Evolutionary conservation across 495 filamentous ascomycete genomes (phyloP).

Genomic region (Aspergillus funiculosus): DNA sequence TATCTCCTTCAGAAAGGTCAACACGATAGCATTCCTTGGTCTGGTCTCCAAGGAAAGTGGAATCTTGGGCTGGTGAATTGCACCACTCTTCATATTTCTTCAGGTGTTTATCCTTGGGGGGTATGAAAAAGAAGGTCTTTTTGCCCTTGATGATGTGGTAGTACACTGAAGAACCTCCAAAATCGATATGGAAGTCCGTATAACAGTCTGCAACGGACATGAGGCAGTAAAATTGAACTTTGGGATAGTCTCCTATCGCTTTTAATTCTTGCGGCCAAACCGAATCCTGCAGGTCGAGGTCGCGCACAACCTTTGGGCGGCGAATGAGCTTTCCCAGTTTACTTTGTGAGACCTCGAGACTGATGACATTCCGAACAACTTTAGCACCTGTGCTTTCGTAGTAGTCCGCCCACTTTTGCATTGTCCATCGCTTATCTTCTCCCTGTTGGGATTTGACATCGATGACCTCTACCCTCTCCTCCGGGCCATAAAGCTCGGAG

Average conservation of each 20-base stretch:
- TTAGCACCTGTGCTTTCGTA: slow-evolving; percentile 62
- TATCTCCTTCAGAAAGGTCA: slow-evolving; percentile 66
- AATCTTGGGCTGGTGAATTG: slow-evolving; percentile 65
- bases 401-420: slow-evolving; percentile 69
- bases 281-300: slow-evolving; percentile 64
- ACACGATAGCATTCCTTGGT: slow-evolving; percentile 71
- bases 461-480: slow-evolving; percentile 65
- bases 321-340: slow-evolving; percentile 59
- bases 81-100: slow-evolving; percentile 79
- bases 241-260: slow-evolving; percentile 52
- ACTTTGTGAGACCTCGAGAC: slow-evolving; percentile 66
- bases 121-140: slow-evolving; percentile 76
- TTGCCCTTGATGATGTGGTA: slow-evolving; percentile 72
- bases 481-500: slow-evolving; percentile 59
- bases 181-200: slow-evolving; percentile 78
- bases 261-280: slow-evolving; percentile 64
- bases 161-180: slow-evolving; percentile 72
- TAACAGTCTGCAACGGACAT: slow-evolving; percentile 79
- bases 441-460: slow-evolving; percentile 72
- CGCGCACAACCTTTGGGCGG: slow-evolving; percentile 64
- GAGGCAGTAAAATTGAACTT: slow-evolving; percentile 66
- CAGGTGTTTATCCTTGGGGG: slow-evolving; percentile 65
- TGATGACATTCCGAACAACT: slow-evolving; percentile 69
- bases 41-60: slow-evolving; percentile 59
- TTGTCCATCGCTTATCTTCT: slow-evolving; percentile 63